Evolutionary conservation across 2,329 filamentous ascomycete species (phyloP).

Genomic region (Pseudogymnoascus sp.): DNA sequence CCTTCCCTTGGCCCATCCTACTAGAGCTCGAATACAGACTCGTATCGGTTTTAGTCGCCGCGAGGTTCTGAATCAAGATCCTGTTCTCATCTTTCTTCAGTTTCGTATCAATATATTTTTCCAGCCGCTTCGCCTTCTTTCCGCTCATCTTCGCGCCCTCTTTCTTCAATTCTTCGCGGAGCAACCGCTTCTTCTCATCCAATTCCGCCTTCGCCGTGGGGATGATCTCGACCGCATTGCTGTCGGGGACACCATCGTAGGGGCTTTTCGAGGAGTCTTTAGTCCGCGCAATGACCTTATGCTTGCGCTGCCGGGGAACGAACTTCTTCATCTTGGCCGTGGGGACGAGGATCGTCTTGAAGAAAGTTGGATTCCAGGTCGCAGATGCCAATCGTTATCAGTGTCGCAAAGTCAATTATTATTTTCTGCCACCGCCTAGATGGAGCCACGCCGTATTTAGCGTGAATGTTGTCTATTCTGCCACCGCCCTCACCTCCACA

Average conservation of each 20-base stretch:
- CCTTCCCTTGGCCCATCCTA: slow-evolving; percentile 62
- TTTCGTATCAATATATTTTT: slow-evolving; percentile 77
- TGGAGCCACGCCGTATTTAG: not conserved
- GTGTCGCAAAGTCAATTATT: slow-evolving; percentile 7
- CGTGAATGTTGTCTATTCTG: not conserved
- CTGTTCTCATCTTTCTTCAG: slow-evolving; percentile 88
- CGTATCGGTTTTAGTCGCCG: slow-evolving; percentile 71
- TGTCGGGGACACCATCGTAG: slow-evolving; percentile 35
- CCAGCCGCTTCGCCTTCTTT: slow-evolving; percentile 58
- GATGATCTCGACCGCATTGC: slow-evolving; percentile 47
- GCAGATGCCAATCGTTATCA: slow-evolving; percentile 8
- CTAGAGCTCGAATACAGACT: slow-evolving; percentile 70
- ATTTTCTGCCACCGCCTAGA: slow-evolving; percentile 8
- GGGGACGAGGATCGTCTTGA: slow-evolving; percentile 3
- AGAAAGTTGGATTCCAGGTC: not conserved
- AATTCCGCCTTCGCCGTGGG: slow-evolving; percentile 38
- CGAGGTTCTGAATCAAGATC: slow-evolving; percentile 74
- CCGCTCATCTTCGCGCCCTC: slow-evolving; percentile 49
- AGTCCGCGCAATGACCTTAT: slow-evolving; percentile 58
- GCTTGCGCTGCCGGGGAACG: slow-evolving; percentile 57
- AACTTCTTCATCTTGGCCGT: slow-evolving; percentile 35
- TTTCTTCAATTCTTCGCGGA: slow-evolving; percentile 45
- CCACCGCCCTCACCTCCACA: slow-evolving; percentile 8
- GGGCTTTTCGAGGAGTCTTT: slow-evolving; percentile 37
- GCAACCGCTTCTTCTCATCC: slow-evolving; percentile 45